Percentiles rank a stretch among this genome's conserved stretches.
Conservation (phyloP, 2,329 filamentous ascomycete species). For the Trichoderma hamatum region DNA sequence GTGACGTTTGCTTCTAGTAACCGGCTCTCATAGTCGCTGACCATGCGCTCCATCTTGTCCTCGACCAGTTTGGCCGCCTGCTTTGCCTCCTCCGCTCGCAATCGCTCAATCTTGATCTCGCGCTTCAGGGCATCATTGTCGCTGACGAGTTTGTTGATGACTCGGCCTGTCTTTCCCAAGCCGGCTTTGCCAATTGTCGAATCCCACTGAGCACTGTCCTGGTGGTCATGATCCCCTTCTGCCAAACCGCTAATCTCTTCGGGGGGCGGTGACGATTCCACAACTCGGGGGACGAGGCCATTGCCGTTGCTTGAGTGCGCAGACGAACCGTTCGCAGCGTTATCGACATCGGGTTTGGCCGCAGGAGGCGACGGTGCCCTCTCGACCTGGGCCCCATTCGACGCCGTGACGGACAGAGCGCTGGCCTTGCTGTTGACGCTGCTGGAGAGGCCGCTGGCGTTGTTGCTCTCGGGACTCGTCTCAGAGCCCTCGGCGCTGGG, state of each 20-base stretch:
- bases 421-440: slow-evolving; percentile 59
- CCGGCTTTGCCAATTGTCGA: slow-evolving; percentile 70
- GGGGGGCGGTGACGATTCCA: slow-evolving; percentile 37
- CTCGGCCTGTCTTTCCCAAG: slow-evolving; percentile 73
- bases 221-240: slow-evolving; percentile 41
- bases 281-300: slow-evolving; percentile 37
- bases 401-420: slow-evolving; percentile 48
- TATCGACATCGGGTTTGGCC: slow-evolving; percentile 35
- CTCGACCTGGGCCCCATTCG: slow-evolving; percentile 36
- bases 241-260: slow-evolving; percentile 35
- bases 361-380: slow-evolving; percentile 40
- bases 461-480: slow-evolving; percentile 50
- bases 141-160: slow-evolving; percentile 79
- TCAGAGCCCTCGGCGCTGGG: slow-evolving; percentile 57
- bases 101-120: slow-evolving; percentile 67
- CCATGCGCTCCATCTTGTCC: slow-evolving; percentile 70
- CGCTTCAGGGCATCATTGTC: slow-evolving; percentile 79
- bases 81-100: slow-evolving; percentile 70
- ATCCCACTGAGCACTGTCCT: slow-evolving; percentile 56
- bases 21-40: slow-evolving; percentile 69
- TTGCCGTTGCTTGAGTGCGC: slow-evolving; percentile 37
- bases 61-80: slow-evolving; percentile 68
- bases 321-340: slow-evolving; percentile 33
- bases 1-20: slow-evolving; percentile 72
- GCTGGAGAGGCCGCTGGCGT: slow-evolving; percentile 60